Percentiles rank a stretch among this genome's conserved stretches.
phyloP scores from a whole-genome alignment of 2,329 filamentous ascomycete species.

The Leptodontidium sp. region DNA sequence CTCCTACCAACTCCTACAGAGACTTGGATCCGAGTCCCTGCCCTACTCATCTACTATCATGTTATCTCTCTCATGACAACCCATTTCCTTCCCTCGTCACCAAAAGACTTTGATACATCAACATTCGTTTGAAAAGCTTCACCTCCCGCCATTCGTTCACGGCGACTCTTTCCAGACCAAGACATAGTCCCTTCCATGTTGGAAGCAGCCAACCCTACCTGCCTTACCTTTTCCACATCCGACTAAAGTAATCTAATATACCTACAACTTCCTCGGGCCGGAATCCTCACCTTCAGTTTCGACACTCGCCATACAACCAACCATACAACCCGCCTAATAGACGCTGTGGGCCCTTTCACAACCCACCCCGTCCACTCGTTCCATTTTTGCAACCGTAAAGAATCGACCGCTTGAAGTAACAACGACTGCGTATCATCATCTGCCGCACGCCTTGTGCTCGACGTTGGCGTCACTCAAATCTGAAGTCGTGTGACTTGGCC shows the following conservation, averaged over 20 bases:
- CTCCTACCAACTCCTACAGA: neutral
- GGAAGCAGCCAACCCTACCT: neutral
- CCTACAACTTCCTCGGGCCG: slow-evolving; percentile 18
- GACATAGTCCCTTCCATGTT: slow-evolving; percentile 26
- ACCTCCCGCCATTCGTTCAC: slow-evolving; percentile 5
- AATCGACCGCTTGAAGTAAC: neutral
- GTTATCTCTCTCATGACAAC: slow-evolving; percentile 13
- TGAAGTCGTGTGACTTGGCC: slow-evolving; percentile 5
- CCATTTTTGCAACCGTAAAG: neutral
- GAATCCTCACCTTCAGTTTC: slow-evolving; percentile 9
- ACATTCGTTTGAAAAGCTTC: slow-evolving; percentile 22
- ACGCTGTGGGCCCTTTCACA: slow-evolving; percentile 24
- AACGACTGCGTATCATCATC: slow-evolving; percentile 5
- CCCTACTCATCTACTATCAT: neutral
- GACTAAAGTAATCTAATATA: neutral
- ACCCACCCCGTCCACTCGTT: slow-evolving; percentile 8
- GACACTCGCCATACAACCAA: neutral
- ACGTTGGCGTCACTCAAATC: slow-evolving; percentile 2
- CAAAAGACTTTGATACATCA: neutral
- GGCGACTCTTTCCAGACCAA: slow-evolving; percentile 19
- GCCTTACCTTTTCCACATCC: slow-evolving; percentile 16
- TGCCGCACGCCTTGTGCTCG: slow-evolving; percentile 4
- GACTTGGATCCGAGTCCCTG: neutral
- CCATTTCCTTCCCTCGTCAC: neutral
- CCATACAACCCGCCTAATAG: slow-evolving; percentile 9